These are phyloP conservation scores for Lentinula sp. DNA, from an alignment of 768 basidiomycete genomes.

Conservation along the genomic window DNA sequence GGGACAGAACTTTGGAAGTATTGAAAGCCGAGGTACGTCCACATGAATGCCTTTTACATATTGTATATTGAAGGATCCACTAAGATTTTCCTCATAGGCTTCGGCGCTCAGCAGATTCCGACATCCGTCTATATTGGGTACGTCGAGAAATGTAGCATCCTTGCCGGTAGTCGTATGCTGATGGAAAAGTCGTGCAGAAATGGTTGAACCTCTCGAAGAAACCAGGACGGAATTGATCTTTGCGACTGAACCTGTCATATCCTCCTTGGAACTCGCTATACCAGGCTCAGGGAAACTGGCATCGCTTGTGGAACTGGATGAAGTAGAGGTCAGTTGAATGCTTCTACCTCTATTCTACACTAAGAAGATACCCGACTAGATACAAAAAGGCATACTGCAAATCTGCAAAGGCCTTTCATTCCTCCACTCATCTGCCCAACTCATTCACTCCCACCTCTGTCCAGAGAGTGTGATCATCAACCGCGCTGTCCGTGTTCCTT, in stretches of 20 bases:
- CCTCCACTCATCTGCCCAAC: conserved; percentile 84
- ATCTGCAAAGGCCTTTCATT: conserved; percentile 87
- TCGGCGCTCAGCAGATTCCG: conserved; percentile 78
- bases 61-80: neutral
- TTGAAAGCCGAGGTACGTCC: conserved; percentile 81
- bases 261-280: conserved; percentile 76
- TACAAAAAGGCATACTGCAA: conserved; percentile 95
- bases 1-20: conserved; percentile 74
- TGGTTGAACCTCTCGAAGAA: conserved; percentile 97
- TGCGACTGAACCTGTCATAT: conserved; percentile 86
- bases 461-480: conserved; percentile 90
- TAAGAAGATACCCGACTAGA: conserved; percentile 35
- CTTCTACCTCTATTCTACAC: conserved; percentile 10
- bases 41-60: conserved; percentile 4
- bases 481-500: conserved; percentile 54
- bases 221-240: conserved; percentile 84
- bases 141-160: conserved; percentile 6
- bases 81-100: conserved; percentile 42
- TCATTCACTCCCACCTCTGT: conserved; percentile 88
- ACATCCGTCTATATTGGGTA: conserved; percentile 91
- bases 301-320: conserved; percentile 80
- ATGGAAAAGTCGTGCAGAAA: conserved; percentile 46
- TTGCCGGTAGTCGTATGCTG: neutral
- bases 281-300: conserved; percentile 51
- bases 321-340: conserved; percentile 73